phyloP scores from a whole-genome alignment of 352 stramenopile species.

The Phytophthora ohioensis region DNA sequence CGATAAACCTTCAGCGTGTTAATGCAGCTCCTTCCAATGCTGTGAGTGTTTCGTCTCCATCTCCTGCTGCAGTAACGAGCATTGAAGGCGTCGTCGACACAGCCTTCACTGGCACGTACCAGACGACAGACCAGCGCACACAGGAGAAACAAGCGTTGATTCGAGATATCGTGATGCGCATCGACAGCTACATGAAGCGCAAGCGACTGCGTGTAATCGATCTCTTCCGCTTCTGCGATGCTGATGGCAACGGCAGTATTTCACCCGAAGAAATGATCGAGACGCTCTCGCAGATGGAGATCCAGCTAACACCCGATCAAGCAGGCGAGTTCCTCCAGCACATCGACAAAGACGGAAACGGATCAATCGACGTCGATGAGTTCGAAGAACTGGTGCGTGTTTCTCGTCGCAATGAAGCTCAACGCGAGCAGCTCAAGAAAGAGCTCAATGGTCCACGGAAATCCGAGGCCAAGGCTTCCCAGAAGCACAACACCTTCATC shows the following conservation, averaged over 20 bases:
- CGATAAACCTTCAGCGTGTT: slow-evolving; percentile 12
- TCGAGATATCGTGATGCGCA: slow-evolving; percentile 78
- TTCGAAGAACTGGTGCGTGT: slow-evolving; percentile 86
- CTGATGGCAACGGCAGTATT: slow-evolving; percentile 82
- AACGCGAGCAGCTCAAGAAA: slow-evolving; percentile 78
- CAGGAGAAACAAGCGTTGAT: slow-evolving; percentile 79
- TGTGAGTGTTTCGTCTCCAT: slow-evolving; percentile 10
- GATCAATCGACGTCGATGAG: slow-evolving; percentile 86
- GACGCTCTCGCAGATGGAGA: slow-evolving; percentile 87
- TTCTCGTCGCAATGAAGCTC: slow-evolving; percentile 69
- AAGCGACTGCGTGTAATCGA: slow-evolving; percentile 88
- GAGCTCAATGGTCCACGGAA: slow-evolving; percentile 61
- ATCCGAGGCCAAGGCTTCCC: slow-evolving; percentile 43
- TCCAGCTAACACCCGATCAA: slow-evolving; percentile 75
- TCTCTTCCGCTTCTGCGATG: slow-evolving; percentile 87
- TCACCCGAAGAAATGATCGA: slow-evolving; percentile 85
- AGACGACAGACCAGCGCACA: slow-evolving; percentile 71
- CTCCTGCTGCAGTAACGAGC: slow-evolving; percentile 7
- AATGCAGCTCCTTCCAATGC: neutral
- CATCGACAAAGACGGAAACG: slow-evolving; percentile 87
- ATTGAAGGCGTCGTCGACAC: slow-evolving; percentile 37
- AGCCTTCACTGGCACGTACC: slow-evolving; percentile 64
- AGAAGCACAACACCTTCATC: slow-evolving; percentile 41
- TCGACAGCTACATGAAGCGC: slow-evolving; percentile 87
- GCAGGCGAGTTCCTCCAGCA: slow-evolving; percentile 75